Evolutionary conservation across 371 early-diverging fungal species (phyloP).

Genomic region (Mortierella sp.): DNA sequence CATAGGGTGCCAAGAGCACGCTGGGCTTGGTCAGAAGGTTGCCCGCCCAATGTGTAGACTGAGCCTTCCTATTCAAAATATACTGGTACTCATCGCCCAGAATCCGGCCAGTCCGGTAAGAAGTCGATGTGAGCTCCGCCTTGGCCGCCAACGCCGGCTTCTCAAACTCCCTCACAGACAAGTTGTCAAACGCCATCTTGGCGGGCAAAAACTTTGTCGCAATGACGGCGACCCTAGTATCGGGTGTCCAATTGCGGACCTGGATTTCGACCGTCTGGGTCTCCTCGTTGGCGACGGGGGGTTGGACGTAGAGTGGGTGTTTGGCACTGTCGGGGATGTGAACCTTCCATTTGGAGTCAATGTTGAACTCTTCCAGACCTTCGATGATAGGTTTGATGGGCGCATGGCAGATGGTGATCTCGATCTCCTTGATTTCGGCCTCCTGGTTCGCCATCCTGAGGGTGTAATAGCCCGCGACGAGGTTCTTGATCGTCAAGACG

Average conservation of each 20-base stretch:
- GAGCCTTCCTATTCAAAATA: constrained; percentile 63
- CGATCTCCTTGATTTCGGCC: background rate
- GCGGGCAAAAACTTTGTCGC: constrained; percentile 39
- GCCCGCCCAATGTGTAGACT: constrained; percentile 65
- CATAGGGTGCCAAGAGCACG: constrained; percentile 63
- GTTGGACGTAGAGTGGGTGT: constrained; percentile 27
- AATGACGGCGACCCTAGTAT: constrained; percentile 35
- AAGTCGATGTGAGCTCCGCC: constrained; percentile 4
- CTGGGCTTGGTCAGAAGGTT: constrained; percentile 67
- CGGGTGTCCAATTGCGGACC: constrained; percentile 35
- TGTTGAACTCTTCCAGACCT: constrained; percentile 22
- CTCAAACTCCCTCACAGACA: background rate
- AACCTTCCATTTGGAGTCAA: constrained; percentile 39
- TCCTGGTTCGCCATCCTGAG: constrained; percentile 15
- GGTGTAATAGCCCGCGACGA: constrained; percentile 39
- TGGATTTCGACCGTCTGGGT: constrained; percentile 23
- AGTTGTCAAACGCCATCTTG: constrained; percentile 12
- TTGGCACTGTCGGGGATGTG: constrained; percentile 28
- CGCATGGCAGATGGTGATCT: constrained; percentile 19
- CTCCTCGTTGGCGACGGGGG: constrained; percentile 5
- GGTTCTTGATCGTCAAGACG: constrained; percentile 20
- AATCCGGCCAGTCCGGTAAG: constrained; percentile 52
- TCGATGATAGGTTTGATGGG: background rate
- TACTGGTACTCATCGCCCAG: constrained; percentile 72
- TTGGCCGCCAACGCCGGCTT: constrained; percentile 17